Evolutionary conservation across 2,329 filamentous ascomycete species (phyloP), one percentile per base, ranked within the genome.

Genomic region (Fusarium tricinctum): DNA sequence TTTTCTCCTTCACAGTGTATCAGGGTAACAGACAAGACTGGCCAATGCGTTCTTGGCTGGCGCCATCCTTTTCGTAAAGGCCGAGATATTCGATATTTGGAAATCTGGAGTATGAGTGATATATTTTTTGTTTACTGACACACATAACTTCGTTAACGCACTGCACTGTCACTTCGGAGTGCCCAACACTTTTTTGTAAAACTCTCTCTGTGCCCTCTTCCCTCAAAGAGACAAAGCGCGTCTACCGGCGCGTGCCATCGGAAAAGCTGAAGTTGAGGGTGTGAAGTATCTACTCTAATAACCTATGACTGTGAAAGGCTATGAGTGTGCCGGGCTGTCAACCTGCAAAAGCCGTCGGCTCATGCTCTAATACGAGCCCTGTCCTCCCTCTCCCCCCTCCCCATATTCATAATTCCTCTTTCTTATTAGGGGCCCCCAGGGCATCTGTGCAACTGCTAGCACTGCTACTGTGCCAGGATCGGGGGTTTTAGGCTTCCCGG

Each of bases 321-420:
- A 54, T 48, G 54, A 23, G 6, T 23, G 23, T 23, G 23, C 54
- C 48, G 50, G 17, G 57, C 45, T 70, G 70, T 73, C 61, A 28
- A 68, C 68, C 59, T 73, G 68, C 57, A 74, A 73, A 66, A 56
- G 58, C 68, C 47, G 56, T 59, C 64, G 58, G 58, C 58, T 54
- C 43, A 42, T 56, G 39, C 45, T 63, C 50, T 60, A 74, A 74
- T 74, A 74, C 72, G 72, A 74, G 72, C 49, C 56, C 26, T 39
- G 49, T 28, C 40, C 44, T 44, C 60, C 32, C 44, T 42, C 39
- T 30, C 28, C 28, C 28, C 44, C 46, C 39, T 30, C 28, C 28
- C 28, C 28, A 30, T 30, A 30, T 1, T 58, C 47, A 59, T 63
- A 52, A 48, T 53, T 20, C 46, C 33, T 46, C 38, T 46, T 50